A percentile compares a stretch with the other conserved stretches of the same genome.
Conservation (phyloP, 192 early-diverging fungal genomes). For the Podochytrium sp. region DNA sequence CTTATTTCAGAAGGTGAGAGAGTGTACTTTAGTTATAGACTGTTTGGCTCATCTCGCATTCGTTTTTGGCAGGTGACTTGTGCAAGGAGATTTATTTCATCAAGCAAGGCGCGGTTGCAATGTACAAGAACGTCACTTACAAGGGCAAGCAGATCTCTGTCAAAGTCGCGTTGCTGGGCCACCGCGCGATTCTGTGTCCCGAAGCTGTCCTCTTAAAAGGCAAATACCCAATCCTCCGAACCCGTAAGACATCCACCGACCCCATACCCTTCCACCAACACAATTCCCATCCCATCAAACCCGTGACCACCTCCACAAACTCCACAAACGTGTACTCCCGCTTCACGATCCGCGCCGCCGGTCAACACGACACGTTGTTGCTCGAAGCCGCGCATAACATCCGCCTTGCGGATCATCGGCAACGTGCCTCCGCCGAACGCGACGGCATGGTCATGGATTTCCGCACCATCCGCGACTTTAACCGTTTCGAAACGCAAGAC, state of each 20-base stretch:
- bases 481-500: conserved; percentile 16
- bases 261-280: no score
- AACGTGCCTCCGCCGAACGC: not conserved
- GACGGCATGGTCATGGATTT: conserved; percentile 21
- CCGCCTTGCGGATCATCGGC: not conserved
- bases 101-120: conserved; percentile 10
- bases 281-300: no score
- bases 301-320: no score
- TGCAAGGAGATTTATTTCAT: conserved; percentile 26
- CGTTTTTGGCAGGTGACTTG: no score
- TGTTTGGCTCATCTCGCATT: no score
- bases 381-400: conserved; percentile 2
- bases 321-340: no score
- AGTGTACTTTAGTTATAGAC: no score
- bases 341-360: conserved; percentile 21
- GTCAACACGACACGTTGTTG: not conserved
- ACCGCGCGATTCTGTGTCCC: not conserved
- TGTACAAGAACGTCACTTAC: conserved; percentile 1
- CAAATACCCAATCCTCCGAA: not conserved
- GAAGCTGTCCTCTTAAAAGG: not conserved
- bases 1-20: conserved; percentile 24
- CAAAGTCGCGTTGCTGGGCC: conserved; percentile 16
- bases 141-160: conserved; percentile 1
- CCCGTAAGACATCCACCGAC: no score
- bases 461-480: conserved; percentile 2